Conservation (phyloP, 2,329 filamentous ascomycete species). For the Plenodomus tracheiphilus region DNA sequence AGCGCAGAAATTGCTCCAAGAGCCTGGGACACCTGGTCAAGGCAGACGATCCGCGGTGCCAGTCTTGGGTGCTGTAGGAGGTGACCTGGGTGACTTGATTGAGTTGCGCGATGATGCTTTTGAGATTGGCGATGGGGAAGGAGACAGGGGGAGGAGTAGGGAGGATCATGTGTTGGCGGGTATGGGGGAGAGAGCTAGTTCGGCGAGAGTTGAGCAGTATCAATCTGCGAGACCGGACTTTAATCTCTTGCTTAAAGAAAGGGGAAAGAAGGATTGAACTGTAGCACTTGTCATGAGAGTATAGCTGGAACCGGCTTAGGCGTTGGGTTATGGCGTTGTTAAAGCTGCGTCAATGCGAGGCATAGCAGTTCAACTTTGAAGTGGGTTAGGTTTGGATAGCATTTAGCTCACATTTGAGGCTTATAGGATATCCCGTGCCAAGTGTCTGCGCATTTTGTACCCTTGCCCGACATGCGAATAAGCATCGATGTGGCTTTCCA, state of each 20-base stretch:
- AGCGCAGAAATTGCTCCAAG: constrained; percentile 47
- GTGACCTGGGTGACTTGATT: constrained; percentile 66
- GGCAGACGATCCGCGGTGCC: constrained; percentile 36
- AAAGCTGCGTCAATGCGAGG: constrained; percentile 6
- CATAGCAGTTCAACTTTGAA: constrained; percentile 1
- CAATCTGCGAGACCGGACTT: constrained; percentile 36
- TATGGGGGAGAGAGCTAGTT: constrained; percentile 18
- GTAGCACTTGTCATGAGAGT: constrained; percentile 2
- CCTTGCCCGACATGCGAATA: background rate
- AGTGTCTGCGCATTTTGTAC: background rate
- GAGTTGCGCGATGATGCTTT: constrained; percentile 67
- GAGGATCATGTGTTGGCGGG: constrained; percentile 16
- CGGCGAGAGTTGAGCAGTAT: constrained; percentile 25
- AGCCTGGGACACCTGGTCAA: constrained; percentile 34
- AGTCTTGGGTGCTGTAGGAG: constrained; percentile 47
- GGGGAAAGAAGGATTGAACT: constrained; percentile 37
- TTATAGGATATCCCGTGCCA: background rate
- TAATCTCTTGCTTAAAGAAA: constrained; percentile 34
- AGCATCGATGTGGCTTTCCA: background rate
- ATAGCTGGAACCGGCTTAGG: background rate
- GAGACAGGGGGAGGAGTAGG: constrained; percentile 29
- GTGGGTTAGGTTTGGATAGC: background rate
- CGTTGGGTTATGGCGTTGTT: constrained; percentile 7
- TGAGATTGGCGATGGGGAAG: constrained; percentile 43
- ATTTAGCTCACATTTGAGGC: background rate